Evolutionary conservation across 2,329 filamentous ascomycete genomes (phyloP), one percentile per base, ranked within the genome.

Genomic region (Huntiella omanensis): DNA sequence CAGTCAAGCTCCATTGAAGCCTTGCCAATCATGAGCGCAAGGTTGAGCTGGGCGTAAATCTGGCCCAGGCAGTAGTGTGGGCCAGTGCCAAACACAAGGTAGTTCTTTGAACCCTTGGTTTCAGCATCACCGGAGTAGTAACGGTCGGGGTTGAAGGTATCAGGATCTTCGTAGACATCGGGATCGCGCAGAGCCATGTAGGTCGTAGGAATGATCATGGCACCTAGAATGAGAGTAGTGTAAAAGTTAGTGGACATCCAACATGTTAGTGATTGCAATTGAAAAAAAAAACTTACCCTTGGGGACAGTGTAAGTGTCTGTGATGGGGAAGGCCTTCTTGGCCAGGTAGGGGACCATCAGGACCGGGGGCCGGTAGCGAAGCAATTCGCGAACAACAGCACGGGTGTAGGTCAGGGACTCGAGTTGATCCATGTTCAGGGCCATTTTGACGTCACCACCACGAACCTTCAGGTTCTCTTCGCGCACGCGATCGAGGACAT

Each of bases 41-140:
- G 67, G 63, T 94, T 94, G 51, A 86, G 69, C 61, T 84, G 79
- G 6, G 86, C 91, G 58, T 95, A 98, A 39, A 79, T 79, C 67
- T 96, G 88, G 45, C 88, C 91, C 33, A 96, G 71, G 62, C 91
- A 98, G 69, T 96, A 94, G 65, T 96, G 91, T 55, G 91, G 84
- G 5, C 91, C 91, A 13, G 83, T 87, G 56, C 91, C 91, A 56
- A 98, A 96, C 13, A 96, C 87, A 44, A 98, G 72, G 70, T 80
- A 96, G 69, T 96, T 98, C 79, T 95, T 96, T 59, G 79, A 67
- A 34, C 77, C 76, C 65, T 78, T 81, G 61, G 81, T 76, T 62
- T 94, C 87, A 10, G 88, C 91, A 55, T 87, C 82, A 50, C 88
- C 91, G 2, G 73, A 75, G 61, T 88, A 88, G 75, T 91, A 96